Conservation (phyloP, 2,329 filamentous ascomycete genomes). For the Diaporthe citriasiana region DNA sequence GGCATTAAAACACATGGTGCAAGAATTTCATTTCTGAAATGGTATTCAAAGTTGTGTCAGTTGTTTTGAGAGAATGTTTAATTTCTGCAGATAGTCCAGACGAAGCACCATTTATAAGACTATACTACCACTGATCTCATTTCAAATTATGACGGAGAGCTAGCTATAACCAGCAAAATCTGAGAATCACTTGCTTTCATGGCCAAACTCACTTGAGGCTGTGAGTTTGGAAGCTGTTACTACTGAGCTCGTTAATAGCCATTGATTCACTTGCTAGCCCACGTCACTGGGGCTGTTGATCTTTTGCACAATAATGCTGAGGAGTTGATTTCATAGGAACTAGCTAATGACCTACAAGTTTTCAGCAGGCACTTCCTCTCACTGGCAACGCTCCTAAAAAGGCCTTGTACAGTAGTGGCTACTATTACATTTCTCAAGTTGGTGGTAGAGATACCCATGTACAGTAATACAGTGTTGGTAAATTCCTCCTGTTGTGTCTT, state of each 20-base stretch:
- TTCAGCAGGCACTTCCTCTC: background rate
- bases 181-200: background rate
- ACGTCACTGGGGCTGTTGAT: background rate
- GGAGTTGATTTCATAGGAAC: background rate
- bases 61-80: no score
- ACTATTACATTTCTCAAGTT: background rate
- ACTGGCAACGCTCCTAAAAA: background rate
- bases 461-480: background rate
- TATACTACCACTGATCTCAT: background rate
- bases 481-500: no score
- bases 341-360: background rate
- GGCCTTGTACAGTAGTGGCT: background rate
- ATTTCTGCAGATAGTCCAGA: background rate
- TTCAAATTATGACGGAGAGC: background rate
- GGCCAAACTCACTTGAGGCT: background rate
- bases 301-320: background rate
- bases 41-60: background rate
- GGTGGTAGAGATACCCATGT: no score
- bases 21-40: background rate
- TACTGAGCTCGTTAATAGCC: no score
- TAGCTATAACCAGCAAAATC: no score
- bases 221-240: background rate
- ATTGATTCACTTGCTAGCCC: background rate
- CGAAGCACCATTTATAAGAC: background rate
- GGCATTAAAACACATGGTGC: constrained; percentile 1